Evolutionary conservation across 2,329 filamentous ascomycete species (phyloP).

Genomic region (Dothistroma pini): DNA sequence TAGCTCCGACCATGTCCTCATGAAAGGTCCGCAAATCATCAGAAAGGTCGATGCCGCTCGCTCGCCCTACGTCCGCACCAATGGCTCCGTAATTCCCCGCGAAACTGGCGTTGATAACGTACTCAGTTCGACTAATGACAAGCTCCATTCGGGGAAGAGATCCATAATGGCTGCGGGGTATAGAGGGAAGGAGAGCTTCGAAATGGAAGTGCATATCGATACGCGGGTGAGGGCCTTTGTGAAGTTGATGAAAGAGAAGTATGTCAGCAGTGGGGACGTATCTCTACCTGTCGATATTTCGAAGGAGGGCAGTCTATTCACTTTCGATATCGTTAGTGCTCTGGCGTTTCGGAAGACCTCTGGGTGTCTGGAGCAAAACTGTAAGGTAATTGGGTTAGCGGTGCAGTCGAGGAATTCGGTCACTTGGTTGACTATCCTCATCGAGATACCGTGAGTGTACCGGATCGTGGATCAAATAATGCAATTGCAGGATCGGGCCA

Average conservation of each 20-base stretch:
- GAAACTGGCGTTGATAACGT: too few relatives aligned
- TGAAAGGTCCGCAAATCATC: too few relatives aligned
- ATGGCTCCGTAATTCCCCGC: too few relatives aligned
- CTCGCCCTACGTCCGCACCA: too few relatives aligned
- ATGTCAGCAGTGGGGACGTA: neutral
- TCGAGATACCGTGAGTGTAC: constrained; percentile 8
- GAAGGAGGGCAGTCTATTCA: constrained; percentile 12
- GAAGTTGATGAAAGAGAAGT: constrained; percentile 7
- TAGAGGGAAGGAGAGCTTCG: too few relatives aligned
- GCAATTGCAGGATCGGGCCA: neutral
- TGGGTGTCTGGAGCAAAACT: constrained; percentile 7
- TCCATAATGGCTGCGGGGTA: constrained; percentile 1
- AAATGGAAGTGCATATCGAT: too few relatives aligned
- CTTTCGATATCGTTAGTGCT: constrained; percentile 12
- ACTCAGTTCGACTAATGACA: too few relatives aligned
- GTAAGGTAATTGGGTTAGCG: constrained; percentile 5
- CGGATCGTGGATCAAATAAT: constrained; percentile 5
- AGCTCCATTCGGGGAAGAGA: neutral
- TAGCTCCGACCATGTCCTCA: too few relatives aligned
- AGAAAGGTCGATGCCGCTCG: too few relatives aligned
- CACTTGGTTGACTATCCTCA: constrained; percentile 6
- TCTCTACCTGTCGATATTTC: constrained; percentile 12
- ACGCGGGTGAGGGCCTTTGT: constrained; percentile 2
- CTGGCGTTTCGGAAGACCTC: constrained; percentile 14
- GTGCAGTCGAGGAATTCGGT: constrained; percentile 7